Percentiles rank a stretch among this genome's conserved stretches.
These are phyloP conservation scores for Exophiala sp. DNA, from an alignment of 2,329 filamentous ascomycete species.

Conservation along the genomic window DNA sequence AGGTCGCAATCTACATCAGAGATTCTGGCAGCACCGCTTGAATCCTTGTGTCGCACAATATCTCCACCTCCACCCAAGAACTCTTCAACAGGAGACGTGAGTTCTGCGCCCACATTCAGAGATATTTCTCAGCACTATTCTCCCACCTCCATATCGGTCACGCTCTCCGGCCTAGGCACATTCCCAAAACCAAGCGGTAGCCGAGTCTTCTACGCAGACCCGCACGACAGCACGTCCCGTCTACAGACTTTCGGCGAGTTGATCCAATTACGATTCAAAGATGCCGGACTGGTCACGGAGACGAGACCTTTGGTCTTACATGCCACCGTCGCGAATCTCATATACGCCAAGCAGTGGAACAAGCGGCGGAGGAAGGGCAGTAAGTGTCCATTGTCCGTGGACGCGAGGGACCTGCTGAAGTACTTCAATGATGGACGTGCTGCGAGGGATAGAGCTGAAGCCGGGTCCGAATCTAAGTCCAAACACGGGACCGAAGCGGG, in stretches of 20 bases:
- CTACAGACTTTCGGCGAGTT: constrained; percentile 41
- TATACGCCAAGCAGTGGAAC: constrained; percentile 53
- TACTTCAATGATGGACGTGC: constrained; percentile 33
- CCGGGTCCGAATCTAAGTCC: background rate
- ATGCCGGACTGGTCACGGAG: constrained; percentile 39
- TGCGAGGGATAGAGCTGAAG: background rate
- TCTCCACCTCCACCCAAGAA: constrained; percentile 8
- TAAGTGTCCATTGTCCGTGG: constrained; percentile 35
- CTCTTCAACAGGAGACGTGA: background rate
- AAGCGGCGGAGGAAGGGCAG: constrained; percentile 18
- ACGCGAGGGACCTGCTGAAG: constrained; percentile 41
- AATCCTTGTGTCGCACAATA: constrained; percentile 7
- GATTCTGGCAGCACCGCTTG: background rate
- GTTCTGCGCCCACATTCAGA: background rate
- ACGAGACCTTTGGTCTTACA: constrained; percentile 68
- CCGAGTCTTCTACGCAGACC: constrained; percentile 32
- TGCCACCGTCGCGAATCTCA: constrained; percentile 81
- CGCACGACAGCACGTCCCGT: constrained; percentile 36
- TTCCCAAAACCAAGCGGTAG: constrained; percentile 19
- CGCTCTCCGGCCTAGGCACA: constrained; percentile 21
- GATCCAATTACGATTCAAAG: constrained; percentile 41
- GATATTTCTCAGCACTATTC: background rate
- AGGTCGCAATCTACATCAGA: background rate
- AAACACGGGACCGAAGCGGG: background rate
- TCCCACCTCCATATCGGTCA: constrained; percentile 13